Conservation (phyloP, 1,139 yeast species). For the Hyphopichia wangnamkhiaoensis region DNA sequence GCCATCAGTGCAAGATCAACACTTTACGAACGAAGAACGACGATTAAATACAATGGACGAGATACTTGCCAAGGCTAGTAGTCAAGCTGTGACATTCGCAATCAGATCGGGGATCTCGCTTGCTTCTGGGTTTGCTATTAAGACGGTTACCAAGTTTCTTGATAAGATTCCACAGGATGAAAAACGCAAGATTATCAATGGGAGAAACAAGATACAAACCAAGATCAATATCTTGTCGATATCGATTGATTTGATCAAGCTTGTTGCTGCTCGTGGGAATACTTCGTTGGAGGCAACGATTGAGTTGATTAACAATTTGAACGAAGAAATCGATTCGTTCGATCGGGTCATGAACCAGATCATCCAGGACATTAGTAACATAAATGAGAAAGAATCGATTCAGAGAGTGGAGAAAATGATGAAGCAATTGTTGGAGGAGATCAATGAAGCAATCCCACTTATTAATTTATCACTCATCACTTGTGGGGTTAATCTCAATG, state of each 20-base stretch:
- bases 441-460: constrained; percentile 72
- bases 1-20: not conserved
- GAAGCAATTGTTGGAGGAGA: constrained; percentile 47
- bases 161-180: constrained; percentile 64
- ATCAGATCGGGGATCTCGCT: constrained; percentile 74
- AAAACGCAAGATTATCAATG: constrained; percentile 41
- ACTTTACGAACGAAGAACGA: not conserved
- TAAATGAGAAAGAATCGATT: constrained; percentile 44
- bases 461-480: constrained; percentile 68
- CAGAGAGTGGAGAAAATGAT: constrained; percentile 52
- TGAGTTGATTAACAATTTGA: constrained; percentile 56
- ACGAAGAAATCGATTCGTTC: constrained; percentile 60
- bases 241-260: constrained; percentile 69
- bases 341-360: constrained; percentile 48
- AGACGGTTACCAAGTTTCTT: constrained; percentile 59
- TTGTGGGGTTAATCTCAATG: constrained; percentile 64
- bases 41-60: constrained; percentile 40
- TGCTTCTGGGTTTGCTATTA: constrained; percentile 76
- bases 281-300: constrained; percentile 62
- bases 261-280: constrained; percentile 73
- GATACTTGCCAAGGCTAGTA: constrained; percentile 60
- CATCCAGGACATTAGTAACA: constrained; percentile 21
- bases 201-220: constrained; percentile 51
- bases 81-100: constrained; percentile 80
- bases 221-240: constrained; percentile 65